A percentile compares a stretch with the other conserved stretches of the same genome.
These are phyloP conservation scores for Penicillium paradoxum DNA, from an alignment of 495 filamentous ascomycete genomes.

Conservation along the genomic window DNA sequence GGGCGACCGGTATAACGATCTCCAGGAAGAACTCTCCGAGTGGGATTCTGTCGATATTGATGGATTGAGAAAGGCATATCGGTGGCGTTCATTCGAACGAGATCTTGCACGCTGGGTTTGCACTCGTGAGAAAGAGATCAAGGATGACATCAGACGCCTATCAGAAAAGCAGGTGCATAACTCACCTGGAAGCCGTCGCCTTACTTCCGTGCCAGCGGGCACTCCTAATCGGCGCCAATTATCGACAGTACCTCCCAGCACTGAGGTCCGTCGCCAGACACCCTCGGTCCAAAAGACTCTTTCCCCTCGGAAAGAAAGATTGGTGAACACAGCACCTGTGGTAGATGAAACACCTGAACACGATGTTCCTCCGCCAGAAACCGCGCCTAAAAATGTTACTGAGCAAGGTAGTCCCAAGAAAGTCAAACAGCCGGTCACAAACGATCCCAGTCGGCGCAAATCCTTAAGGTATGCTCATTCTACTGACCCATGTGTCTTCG, in stretches of 20 bases:
- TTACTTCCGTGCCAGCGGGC: neutral
- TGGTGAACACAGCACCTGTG: neutral
- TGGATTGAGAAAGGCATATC: constrained; percentile 22
- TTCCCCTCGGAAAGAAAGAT: neutral
- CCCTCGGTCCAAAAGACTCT: neutral
- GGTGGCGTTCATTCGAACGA: constrained; percentile 31
- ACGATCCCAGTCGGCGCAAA: neutral
- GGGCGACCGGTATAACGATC: constrained; percentile 30
- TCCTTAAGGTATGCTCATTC: neutral
- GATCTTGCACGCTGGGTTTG: constrained; percentile 31
- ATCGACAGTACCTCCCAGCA: neutral
- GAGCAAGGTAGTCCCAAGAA: neutral
- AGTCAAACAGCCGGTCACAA: neutral
- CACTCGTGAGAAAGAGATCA: constrained; percentile 31
- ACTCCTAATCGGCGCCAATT: neutral
- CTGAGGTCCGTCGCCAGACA: neutral
- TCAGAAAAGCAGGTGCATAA: neutral
- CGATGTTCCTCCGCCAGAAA: neutral
- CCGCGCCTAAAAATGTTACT: neutral
- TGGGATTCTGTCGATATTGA: constrained; percentile 22
- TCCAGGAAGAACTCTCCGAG: constrained; percentile 21
- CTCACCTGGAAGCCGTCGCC: neutral
- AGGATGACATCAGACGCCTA: constrained; percentile 8
- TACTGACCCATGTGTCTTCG: neutral
- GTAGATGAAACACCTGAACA: neutral